A percentile compares a stretch with the other conserved stretches of the same genome.
These are phyloP conservation scores for Geotrichum australiense DNA, from an alignment of 1,139 yeast species.

Conservation along the genomic window DNA sequence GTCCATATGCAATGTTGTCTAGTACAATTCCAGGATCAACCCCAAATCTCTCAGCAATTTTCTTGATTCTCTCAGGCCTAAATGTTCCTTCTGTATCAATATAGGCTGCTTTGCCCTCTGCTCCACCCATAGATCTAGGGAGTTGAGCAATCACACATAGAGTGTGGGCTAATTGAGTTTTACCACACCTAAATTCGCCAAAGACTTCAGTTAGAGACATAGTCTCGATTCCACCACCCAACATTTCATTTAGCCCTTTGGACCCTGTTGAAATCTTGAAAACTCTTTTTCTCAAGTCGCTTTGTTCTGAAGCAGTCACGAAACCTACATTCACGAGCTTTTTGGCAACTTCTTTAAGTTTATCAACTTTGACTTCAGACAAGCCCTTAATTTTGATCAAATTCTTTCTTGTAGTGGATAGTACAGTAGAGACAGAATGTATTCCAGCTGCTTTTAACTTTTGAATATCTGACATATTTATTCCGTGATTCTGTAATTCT, in stretches of 20 bases:
- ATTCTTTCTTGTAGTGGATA: conserved; percentile 50
- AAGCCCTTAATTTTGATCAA: conserved; percentile 48
- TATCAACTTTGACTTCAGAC: conserved; percentile 54
- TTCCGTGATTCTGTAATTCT: conserved; percentile 50
- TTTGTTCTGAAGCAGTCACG: conserved; percentile 47
- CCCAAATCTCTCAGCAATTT: conserved; percentile 49
- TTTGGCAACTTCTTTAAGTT: conserved; percentile 54
- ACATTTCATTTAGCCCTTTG: conserved; percentile 45
- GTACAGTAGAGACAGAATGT: conserved; percentile 46
- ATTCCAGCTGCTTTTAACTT: conserved; percentile 49
- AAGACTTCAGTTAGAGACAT: conserved; percentile 59
- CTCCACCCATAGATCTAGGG: conserved; percentile 50
- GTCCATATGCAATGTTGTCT: conserved; percentile 50
- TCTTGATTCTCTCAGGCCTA: conserved; percentile 38
- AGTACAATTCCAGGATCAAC: conserved; percentile 48
- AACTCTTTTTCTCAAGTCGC: conserved; percentile 44
- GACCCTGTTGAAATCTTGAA: conserved; percentile 48
- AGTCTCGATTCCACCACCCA: conserved; percentile 55
- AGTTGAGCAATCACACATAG: conserved; percentile 54
- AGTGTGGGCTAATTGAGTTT: conserved; percentile 55
- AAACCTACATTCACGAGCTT: conserved; percentile 47
- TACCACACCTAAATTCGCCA: conserved; percentile 58
- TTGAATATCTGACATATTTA: conserved; percentile 52
- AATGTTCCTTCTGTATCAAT: conserved; percentile 52
- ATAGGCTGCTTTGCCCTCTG: conserved; percentile 55